Evolutionary conservation across 1,139 yeast species (phyloP), one percentile per base, ranked within the genome.

Genomic region (Nakaseomyces sp.): DNA sequence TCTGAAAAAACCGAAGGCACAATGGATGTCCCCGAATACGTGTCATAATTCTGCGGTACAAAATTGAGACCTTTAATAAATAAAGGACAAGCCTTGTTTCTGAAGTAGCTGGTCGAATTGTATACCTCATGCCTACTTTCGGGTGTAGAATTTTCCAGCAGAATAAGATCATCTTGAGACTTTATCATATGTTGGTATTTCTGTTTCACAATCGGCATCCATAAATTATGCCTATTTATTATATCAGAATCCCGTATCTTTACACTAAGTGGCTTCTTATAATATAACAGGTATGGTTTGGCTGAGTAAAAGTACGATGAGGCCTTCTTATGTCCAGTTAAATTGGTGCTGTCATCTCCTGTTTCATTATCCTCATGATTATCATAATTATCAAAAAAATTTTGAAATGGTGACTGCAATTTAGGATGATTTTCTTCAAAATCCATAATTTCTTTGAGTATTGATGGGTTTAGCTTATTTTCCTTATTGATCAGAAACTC

Each of bases 1-100:
- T 61, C 65, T 1, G 73, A 65, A 40, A 72, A 59, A 0, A 67
- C 38, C 1, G 69, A 62, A 0, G 75, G 70, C 5, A 61, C 43
- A 22, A 46, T 41, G 2, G 59, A 47, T 25, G 53, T 45, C 16
- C 62, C 60, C 2, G 50, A 47, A 30, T 45, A 52, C 0, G 51
- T 44, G 40, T 56, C 60, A 37, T 52, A 51, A 10, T 46, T 48
- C 31, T 49, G 43, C 9, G 56, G 54, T 4, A 56, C 49, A 38
- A 49, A 49, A 24, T 53, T 49, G 17, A 46, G 29, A 18, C 57
- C 58, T 32, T 52, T 52, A n/a, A 54, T 48, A 39, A 56, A 56
- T 9, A 57, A 41, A 1, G 60, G 57, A 35, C 55, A 49, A 2
- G 54, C 49, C 35, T 53, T 55, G n/a, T 44, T 44, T 9, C 41